Evolutionary conservation across 1,284 basidiomycete species (phyloP).

Genomic region (Agroathelia rolfsii): DNA sequence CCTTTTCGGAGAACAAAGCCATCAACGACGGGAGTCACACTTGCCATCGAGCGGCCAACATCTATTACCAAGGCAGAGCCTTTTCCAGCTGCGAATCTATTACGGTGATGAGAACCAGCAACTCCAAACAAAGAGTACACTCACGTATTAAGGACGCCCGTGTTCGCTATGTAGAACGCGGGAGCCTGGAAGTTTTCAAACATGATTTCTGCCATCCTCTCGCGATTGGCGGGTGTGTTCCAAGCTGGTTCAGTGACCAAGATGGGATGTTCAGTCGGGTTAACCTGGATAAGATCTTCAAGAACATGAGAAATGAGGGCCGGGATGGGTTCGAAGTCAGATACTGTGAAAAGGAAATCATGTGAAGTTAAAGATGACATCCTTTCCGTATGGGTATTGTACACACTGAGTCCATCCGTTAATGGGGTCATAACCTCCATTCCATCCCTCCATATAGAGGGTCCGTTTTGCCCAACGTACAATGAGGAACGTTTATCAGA

Average conservation of each 20-base stretch:
- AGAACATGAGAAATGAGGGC: conserved; percentile 71
- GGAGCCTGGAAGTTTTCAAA: conserved; percentile 95
- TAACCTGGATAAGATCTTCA: conserved; percentile 64
- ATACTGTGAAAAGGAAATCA: conserved; percentile 39
- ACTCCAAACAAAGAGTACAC: conserved; percentile 21
- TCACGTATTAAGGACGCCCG: conserved; percentile 90
- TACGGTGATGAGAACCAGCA: conserved; percentile 9
- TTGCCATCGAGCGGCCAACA: conserved; percentile 81
- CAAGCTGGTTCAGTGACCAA: conserved; percentile 94
- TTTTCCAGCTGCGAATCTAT: conserved; percentile 90
- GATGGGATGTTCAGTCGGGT: conserved; percentile 79
- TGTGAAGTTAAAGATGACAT: too few species aligned
- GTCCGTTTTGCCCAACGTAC: conserved; percentile 85
- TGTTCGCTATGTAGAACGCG: conserved; percentile 95
- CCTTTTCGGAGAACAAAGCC: conserved; percentile 97
- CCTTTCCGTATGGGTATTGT: too few species aligned
- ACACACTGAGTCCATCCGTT: conserved; percentile 77
- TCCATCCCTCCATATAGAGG: conserved; percentile 82
- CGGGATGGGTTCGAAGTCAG: conserved; percentile 70
- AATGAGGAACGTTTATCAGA: conserved; percentile 50
- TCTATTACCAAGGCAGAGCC: conserved; percentile 94
- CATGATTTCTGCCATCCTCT: conserved; percentile 91
- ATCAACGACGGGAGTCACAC: conserved; percentile 92
- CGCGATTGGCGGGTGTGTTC: conserved; percentile 85
- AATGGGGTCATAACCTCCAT: conserved; percentile 87